Evolutionary conservation across 2,329 filamentous ascomycete species (phyloP), one percentile per base, ranked within the genome.

Genomic region (Keithomyces neogunnii): DNA sequence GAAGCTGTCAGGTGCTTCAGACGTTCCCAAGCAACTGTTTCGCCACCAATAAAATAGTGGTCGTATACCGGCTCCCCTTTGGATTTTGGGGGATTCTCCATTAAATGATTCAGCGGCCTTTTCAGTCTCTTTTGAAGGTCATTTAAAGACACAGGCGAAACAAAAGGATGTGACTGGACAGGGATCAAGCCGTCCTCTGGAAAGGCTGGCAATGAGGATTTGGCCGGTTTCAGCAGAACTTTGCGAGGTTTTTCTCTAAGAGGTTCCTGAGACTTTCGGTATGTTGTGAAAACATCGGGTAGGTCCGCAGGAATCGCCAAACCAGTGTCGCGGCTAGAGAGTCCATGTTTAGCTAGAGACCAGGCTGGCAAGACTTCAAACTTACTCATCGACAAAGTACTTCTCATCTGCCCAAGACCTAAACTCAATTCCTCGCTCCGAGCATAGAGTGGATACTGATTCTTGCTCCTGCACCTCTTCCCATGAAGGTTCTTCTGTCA

Each of bases 341-440:
- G 19, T 19, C 45, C 5, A 3, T 30, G 1, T 30, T 33, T 6
- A 40, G 9, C 3, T 50, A 65, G 53, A 63, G 59, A 48, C n/a
- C 5, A 43, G 57, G 6, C 55, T 50, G 10, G 32, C 3, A 3
- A 31, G 5, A 28, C 11, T 26, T 8, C 11, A 11, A 38, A 78
- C 85, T 68, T 71, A 91, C 88, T 91, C 86, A 60, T 91, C 84
- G 48, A 91, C 74, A 53, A 84, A 84, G 58, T 88, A 91, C 63
- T 91, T 92, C 65, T 90, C 87, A 59, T 92, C 87, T 0, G 68
- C 66, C 80, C 83, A 90, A 1, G 82, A 53, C 62, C 79, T 78
- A 63, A 89, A 88, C 1, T 81, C 73, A 3, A 82, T 71, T 1
- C 71, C 73, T 3, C 74, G 67, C 10, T 74, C 63, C 28, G 75